Base-by-base conservation (phyloP, 2,329 filamentous ascomycete genomes). In the Parastagonospora nodorum region DNA sequence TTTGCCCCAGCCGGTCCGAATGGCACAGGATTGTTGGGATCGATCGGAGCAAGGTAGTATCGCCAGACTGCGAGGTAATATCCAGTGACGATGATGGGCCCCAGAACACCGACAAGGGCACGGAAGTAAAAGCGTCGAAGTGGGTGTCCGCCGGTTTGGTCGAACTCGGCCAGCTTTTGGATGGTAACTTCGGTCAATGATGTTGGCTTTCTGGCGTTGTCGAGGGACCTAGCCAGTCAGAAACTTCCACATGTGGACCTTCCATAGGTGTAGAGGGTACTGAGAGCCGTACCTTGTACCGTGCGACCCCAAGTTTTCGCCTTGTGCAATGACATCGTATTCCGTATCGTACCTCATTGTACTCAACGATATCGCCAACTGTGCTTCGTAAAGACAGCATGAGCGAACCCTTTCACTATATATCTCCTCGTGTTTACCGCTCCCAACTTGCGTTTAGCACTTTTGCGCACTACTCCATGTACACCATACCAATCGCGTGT, bases 111-210 rank as follows among this genome's bases (percentile, higher is more conserved):
- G 9, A 57, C 48, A 16, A 42, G 19, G 4, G 48, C 30, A 6
- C 54, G 50, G 8, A 51, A 47, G 11, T 49, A 49, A 32, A 51
- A 53, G 5, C 31, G 39, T 11, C 35, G 45, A 3, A 53, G 48
- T 7, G 14, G 27, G 12, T 41, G 15, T 12, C 47, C 41, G n/a
- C 32, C 41, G 24, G 28, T 41, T 56, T 51, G 63, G 59, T 47
- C 61, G 62, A 40, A 65, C 60, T 63, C 63, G 15, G 48, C 41
- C 8, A 64, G 63, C 29, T 63, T 66, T 3, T 33, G 19, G 19
- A 24, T 24, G 19, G 3, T 24, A 24, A 24, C 19, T 24, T 24
- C 19, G 5, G 19, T 24, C 19, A 24, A 3, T 3, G 19, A 24
- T 24, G 19, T 5, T 24, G 19, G 19, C 19, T 24, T 24, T 24